These are phyloP conservation scores for Colletotrichum echinochloae DNA, from an alignment of 2,329 filamentous ascomycete genomes.

Conservation along the genomic window DNA sequence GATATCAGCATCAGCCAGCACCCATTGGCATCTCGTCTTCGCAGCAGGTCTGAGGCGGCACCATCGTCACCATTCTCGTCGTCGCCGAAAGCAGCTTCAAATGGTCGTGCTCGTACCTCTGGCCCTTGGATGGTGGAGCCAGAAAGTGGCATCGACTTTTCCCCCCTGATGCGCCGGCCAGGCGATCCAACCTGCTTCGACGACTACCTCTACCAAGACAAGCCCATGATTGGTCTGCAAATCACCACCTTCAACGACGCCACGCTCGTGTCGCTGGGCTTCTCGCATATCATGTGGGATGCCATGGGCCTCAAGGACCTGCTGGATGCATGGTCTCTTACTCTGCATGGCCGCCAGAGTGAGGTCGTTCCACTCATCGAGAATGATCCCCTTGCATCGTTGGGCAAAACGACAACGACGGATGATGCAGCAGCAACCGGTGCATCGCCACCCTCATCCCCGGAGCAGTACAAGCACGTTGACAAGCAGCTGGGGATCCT, in stretches of 20 bases:
- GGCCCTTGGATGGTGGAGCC: slow-evolving; percentile 1
- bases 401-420: not conserved
- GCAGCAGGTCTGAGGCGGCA: not conserved
- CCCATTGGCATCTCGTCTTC: slow-evolving; percentile 2
- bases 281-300: slow-evolving; percentile 58
- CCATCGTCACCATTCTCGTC: not conserved
- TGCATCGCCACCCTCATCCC: not conserved
- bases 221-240: slow-evolving; percentile 56
- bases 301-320: slow-evolving; percentile 49
- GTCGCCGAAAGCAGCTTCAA: not conserved
- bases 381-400: not conserved
- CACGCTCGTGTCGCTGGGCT: slow-evolving; percentile 56
- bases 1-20: slow-evolving; percentile 11
- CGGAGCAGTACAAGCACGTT: slow-evolving; percentile 2
- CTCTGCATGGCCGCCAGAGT: not conserved
- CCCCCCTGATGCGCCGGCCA: slow-evolving; percentile 2
- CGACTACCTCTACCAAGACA: slow-evolving; percentile 54
- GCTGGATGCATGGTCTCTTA: slow-evolving; percentile 4
- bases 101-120: not conserved
- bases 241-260: slow-evolving; percentile 58
- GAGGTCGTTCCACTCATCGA: slow-evolving; percentile 1
- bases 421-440: not conserved
- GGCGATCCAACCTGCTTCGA: slow-evolving; percentile 23
- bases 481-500: not conserved
- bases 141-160: slow-evolving; percentile 2